Evolutionary conservation across 805 yeast genomes (phyloP), one percentile per base, ranked within the genome.

Genomic region (Monosporozyma siamensis): DNA sequence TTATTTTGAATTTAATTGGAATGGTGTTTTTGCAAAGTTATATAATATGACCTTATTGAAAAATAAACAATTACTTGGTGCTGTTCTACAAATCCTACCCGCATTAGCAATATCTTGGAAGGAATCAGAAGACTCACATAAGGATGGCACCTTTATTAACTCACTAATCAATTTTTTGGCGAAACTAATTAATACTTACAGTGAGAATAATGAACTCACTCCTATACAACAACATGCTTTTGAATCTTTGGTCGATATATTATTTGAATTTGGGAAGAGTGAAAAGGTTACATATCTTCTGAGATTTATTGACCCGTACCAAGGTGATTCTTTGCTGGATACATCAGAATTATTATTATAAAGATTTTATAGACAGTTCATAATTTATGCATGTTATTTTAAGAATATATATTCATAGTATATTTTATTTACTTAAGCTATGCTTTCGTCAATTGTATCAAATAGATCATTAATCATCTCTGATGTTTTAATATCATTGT

Each of bases 1-100:
- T 1, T 31, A 42, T 6, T 18, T 4, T 12, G 30, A 29, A 10
- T 44, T 44, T 24, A 47, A 44, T 32, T 47, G 50, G 50, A 15
- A 40, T 14, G 50, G 46, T 14, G 24, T 43, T 7, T 34, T 38
- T 27, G 41, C 41, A 6, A 47, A 42, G 20, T 15, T 44, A 2
- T 40, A 47, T 24, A 47, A 47, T 29, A 31, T 47, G 25, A 18
- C 31, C 15, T 38, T 47, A 7, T 24, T 47, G 8, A 44, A 44
- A 11, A 37, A 27, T 14, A 18, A 12, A 7, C 14, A 20, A 4
- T 8, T 47, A 11, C 41, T 31, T 11, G 38, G 20, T 6, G 18
- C 30, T 9, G 17, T 42, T 4, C 53, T 78, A 4, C 59, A 65
- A 40, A 47, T 77, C 0, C 71, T 80, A 47, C 70, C 69, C 5